A percentile compares a stretch with the other conserved stretches of the same genome.
These are phyloP conservation scores for Gossypium australe DNA, from an alignment of 345 rosid species.

Conservation along the genomic window DNA sequence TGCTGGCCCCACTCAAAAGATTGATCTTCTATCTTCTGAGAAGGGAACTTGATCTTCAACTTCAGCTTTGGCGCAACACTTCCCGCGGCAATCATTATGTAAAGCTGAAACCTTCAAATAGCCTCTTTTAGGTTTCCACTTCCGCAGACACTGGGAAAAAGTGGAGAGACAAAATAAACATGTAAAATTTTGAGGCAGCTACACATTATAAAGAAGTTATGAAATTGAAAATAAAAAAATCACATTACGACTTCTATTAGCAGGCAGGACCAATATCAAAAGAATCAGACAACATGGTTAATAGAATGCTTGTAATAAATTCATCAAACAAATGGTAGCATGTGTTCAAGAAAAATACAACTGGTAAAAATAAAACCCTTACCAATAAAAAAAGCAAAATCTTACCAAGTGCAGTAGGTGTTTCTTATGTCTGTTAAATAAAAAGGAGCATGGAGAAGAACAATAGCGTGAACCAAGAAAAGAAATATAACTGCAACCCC, in stretches of 20 bases:
- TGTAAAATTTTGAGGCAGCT: neutral
- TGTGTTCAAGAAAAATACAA: neutral
- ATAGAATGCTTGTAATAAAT: too few species aligned
- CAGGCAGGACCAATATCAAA: neutral
- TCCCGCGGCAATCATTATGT: constrained; percentile 10
- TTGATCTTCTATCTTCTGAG: constrained; percentile 31
- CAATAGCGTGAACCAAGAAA: neutral
- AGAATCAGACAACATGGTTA: neutral
- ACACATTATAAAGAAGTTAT: neutral
- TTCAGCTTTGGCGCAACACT: constrained; percentile 23
- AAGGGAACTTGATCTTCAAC: constrained; percentile 55
- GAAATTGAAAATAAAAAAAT: neutral
- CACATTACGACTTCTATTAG: neutral
- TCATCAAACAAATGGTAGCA: neutral
- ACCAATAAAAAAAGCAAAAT: neutral
- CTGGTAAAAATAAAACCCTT: neutral
- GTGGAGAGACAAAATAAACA: neutral
- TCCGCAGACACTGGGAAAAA: neutral
- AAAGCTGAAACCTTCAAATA: neutral
- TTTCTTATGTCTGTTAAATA: neutral
- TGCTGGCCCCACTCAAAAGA: constrained; percentile 22
- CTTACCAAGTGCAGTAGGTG: neutral
- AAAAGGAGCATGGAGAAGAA: neutral
- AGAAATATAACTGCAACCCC: neutral
- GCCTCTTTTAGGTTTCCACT: neutral